phyloP scores from a whole-genome alignment of 305 asterid genomes.

The Fraxinus paxiana region DNA sequence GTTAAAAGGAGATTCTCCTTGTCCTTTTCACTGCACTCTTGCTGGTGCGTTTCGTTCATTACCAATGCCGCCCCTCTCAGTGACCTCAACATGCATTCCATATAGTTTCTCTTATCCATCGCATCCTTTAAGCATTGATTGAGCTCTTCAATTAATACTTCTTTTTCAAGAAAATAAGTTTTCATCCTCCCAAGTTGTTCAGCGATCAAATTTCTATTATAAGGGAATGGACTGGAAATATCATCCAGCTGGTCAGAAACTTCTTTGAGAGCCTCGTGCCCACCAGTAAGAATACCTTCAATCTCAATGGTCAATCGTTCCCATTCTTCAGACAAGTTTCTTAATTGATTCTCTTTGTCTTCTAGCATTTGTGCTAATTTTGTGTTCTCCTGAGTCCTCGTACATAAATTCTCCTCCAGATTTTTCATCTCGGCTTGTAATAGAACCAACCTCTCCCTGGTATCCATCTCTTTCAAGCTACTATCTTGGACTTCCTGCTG shows the following conservation, averaged over 20 bases:
- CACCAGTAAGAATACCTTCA: slow-evolving; percentile 63
- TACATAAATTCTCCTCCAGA: slow-evolving; percentile 43
- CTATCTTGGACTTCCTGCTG: slow-evolving; percentile 72
- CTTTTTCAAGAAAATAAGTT: slow-evolving; percentile 59
- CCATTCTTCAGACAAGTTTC: slow-evolving; percentile 50
- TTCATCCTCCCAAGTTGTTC: slow-evolving; percentile 66
- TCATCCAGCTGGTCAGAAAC: slow-evolving; percentile 54
- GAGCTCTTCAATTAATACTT: slow-evolving; percentile 61
- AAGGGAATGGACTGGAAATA: slow-evolving; percentile 51
- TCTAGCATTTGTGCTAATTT: slow-evolving; percentile 45
- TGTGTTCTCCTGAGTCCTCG: slow-evolving; percentile 48
- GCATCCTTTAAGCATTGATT: slow-evolving; percentile 70
- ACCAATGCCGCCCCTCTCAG: slow-evolving; percentile 88
- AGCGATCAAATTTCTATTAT: slow-evolving; percentile 49
- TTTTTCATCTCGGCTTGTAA: slow-evolving; percentile 46
- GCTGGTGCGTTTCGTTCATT: slow-evolving; percentile 81
- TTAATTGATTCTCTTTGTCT: slow-evolving; percentile 54
- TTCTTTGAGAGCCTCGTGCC: slow-evolving; percentile 63
- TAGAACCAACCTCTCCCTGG: slow-evolving; percentile 40
- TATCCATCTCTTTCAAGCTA: slow-evolving; percentile 60
- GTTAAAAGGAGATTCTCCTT: slow-evolving; percentile 46
- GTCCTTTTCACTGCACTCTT: slow-evolving; percentile 71
- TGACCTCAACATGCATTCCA: slow-evolving; percentile 93
- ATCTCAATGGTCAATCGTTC: slow-evolving; percentile 52
- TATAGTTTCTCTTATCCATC: slow-evolving; percentile 49